Evolutionary conservation across 2,329 filamentous ascomycete species (phyloP).

Genomic region (Aureobasidium sp.): DNA sequence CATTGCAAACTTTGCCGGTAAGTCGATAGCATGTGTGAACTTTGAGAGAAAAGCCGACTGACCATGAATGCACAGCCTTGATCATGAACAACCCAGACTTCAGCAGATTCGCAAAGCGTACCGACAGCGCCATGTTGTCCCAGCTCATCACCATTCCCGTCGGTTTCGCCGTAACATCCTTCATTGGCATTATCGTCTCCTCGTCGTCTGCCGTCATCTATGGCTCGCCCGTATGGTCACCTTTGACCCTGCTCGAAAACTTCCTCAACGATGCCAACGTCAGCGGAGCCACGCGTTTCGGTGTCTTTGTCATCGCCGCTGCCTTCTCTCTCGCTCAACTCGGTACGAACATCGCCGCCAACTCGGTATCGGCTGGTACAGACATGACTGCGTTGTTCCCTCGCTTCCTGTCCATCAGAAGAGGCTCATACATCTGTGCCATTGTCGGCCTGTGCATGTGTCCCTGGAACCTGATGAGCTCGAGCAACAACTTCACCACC

Average conservation of each 20-base stretch:
- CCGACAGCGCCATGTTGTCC: slow-evolving; percentile 18
- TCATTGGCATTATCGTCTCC: slow-evolving; percentile 43
- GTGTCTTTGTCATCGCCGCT: slow-evolving; percentile 36
- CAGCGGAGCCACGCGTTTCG: slow-evolving; percentile 31
- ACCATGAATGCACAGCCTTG: background rate
- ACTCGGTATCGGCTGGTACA: slow-evolving; percentile 44
- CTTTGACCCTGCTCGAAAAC: slow-evolving; percentile 30
- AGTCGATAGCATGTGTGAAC: slow-evolving; percentile 49
- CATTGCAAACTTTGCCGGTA: slow-evolving; percentile 73
- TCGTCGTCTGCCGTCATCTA: slow-evolving; percentile 39
- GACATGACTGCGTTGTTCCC: slow-evolving; percentile 44
- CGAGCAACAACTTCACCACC: slow-evolving; percentile 73
- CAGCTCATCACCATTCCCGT: slow-evolving; percentile 37
- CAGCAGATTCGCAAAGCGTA: slow-evolving; percentile 26
- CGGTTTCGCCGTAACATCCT: slow-evolving; percentile 35
- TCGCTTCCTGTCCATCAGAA: slow-evolving; percentile 57
- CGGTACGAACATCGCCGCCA: slow-evolving; percentile 44
- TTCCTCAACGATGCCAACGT: slow-evolving; percentile 32
- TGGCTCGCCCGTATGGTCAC: slow-evolving; percentile 36
- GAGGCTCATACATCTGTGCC: slow-evolving; percentile 80
- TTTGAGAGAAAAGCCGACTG: background rate
- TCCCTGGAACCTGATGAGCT: slow-evolving; percentile 69
- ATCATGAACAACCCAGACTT: slow-evolving; percentile 15
- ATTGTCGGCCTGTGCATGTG: slow-evolving; percentile 74
- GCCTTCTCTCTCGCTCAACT: slow-evolving; percentile 39